Evolutionary conservation across 164 flowering plant genomes (phyloP).

Genomic region (Berberis vulgaris): DNA sequence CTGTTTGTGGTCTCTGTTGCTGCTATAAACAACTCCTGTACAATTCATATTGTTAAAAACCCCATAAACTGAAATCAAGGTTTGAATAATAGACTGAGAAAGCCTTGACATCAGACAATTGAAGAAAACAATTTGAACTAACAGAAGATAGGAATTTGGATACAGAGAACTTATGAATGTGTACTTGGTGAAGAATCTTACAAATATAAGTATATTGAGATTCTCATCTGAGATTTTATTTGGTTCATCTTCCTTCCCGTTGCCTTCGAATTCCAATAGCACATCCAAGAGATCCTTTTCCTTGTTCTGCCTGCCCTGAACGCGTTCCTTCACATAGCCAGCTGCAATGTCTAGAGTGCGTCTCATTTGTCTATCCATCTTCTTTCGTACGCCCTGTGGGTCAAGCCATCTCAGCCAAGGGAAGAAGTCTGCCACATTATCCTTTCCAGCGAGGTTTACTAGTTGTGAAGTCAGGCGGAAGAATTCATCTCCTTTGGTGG

Average conservation of each 20-base stretch:
- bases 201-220: background rate
- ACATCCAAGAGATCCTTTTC: background rate
- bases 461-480: conserved; percentile 3
- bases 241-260: background rate
- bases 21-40: background rate
- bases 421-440: background rate
- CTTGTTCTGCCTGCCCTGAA: background rate
- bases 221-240: background rate
- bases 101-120: no score
- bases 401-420: background rate
- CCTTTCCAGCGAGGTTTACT: background rate
- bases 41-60: background rate
- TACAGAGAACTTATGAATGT: background rate
- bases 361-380: background rate
- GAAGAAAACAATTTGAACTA: background rate
- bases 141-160: background rate
- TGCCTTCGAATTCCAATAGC: background rate
- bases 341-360: background rate
- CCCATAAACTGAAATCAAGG: background rate
- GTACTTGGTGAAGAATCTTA: background rate
- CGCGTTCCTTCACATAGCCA: background rate
- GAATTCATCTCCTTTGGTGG: conserved; percentile 2
- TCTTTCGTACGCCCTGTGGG: background rate
- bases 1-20: background rate
- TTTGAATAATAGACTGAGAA: background rate